Conservation (phyloP, 106 monocot genomes). For the Dioscorea zingiberensis region DNA sequence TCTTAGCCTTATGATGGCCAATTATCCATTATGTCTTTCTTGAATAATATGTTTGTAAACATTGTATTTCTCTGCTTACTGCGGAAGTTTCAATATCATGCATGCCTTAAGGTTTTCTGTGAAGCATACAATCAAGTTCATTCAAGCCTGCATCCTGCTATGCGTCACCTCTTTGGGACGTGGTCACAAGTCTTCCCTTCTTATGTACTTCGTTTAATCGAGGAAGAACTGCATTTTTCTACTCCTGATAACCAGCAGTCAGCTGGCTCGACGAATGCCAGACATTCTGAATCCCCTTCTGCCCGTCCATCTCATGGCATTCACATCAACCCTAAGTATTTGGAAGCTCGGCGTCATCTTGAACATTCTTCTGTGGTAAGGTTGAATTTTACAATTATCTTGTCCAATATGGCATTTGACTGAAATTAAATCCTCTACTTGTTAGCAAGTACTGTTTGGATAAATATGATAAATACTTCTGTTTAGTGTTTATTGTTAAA, state of each 20-base stretch:
- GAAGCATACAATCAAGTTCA: constrained; percentile 73
- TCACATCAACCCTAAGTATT: constrained; percentile 92
- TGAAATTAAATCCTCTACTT: no score
- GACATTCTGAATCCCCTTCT: constrained; percentile 53
- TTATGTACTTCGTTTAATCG: constrained; percentile 50
- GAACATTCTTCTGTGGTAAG: constrained; percentile 43
- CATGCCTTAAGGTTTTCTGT: constrained; percentile 52
- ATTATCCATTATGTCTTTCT: no score
- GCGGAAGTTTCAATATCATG: no score
- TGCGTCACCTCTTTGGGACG: constrained; percentile 90
- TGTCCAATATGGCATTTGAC: no score
- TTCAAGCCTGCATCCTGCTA: constrained; percentile 52
- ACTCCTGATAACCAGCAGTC: constrained; percentile 30
- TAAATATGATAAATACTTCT: no score
- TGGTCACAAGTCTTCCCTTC: constrained; percentile 87
- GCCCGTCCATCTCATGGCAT: constrained; percentile 71
- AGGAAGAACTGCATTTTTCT: constrained; percentile 59
- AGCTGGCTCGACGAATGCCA: constrained; percentile 12
- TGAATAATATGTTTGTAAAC: no score
- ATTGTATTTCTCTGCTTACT: no score
- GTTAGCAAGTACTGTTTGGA: no score
- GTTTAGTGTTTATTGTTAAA: no score
- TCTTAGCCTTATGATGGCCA: not conserved
- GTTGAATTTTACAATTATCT: not conserved
- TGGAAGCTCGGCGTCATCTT: constrained; percentile 60